Conservation (phyloP, 78 protist species). For the Chrysochromulina parva region DNA sequence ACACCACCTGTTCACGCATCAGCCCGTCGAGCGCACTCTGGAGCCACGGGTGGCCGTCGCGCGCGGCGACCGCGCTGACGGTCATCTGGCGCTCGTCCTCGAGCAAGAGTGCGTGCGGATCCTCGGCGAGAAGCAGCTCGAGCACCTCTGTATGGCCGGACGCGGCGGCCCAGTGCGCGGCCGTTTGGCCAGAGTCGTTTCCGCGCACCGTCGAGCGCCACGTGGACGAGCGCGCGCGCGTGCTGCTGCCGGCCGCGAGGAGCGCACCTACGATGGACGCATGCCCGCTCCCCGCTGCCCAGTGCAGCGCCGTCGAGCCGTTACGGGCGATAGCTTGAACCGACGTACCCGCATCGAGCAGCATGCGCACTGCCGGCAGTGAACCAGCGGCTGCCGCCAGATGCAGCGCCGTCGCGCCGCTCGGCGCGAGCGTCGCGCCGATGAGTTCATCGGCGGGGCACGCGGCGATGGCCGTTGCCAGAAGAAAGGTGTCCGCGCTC, state of each 20-base stretch:
- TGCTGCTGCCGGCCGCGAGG: background rate
- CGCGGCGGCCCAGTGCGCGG: conserved; percentile 18
- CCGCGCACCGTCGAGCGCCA: conserved; percentile 8
- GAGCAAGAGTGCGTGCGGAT: background rate
- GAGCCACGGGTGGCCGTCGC: background rate
- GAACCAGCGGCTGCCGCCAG: background rate
- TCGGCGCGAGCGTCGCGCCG: background rate
- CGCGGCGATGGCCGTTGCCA: background rate
- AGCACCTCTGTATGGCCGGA: background rate
- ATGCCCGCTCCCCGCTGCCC: background rate
- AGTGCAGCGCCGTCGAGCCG: conserved; percentile 22
- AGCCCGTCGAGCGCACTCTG: background rate
- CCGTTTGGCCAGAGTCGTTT: background rate
- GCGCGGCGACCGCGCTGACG: background rate
- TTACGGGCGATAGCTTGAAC: background rate
- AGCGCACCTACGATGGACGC: background rate
- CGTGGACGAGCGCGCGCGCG: background rate
- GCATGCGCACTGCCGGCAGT: background rate
- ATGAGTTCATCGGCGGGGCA: background rate
- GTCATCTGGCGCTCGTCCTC: background rate
- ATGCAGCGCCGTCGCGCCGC: background rate
- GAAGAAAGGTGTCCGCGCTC: background rate
- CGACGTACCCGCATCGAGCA: background rate
- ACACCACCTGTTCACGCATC: background rate
- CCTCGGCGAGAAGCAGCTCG: background rate